Evolutionary conservation across 176 grass and related monocot species (phyloP).

Genomic region (Secale cereale): DNA sequence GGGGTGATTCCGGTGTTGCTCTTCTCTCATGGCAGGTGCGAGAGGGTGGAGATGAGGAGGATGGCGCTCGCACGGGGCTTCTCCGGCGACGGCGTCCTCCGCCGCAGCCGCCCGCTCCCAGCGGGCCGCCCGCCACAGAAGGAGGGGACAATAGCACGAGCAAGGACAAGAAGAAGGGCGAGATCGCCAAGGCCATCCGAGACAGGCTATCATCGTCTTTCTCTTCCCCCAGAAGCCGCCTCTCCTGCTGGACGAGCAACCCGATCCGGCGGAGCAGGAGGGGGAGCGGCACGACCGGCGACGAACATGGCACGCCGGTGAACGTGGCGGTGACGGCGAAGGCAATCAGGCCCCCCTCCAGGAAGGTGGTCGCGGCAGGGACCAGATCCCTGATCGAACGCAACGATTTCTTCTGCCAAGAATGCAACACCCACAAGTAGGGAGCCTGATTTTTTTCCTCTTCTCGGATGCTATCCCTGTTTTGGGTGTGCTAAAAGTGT

Average conservation of each 20-base stretch:
- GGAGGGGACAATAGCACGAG: neutral
- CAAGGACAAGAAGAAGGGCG: neutral
- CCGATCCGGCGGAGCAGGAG: constrained; percentile 14
- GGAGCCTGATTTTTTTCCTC: neutral
- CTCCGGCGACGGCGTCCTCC: neutral
- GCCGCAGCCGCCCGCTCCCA: neutral
- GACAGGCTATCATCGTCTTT: constrained; percentile 7
- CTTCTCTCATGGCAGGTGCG: constrained; percentile 6
- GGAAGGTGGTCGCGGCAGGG: neutral
- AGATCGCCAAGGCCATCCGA: constrained; percentile 4
- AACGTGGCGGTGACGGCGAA: neutral
- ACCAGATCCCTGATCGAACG: constrained; percentile 31
- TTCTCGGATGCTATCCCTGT: neutral
- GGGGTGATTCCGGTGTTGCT: neutral
- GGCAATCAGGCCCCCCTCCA: neutral
- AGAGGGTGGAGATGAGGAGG: neutral
- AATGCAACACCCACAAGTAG: constrained; percentile 43
- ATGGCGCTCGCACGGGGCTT: constrained; percentile 12
- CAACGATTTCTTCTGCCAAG: constrained; percentile 57
- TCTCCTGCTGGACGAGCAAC: constrained; percentile 24
- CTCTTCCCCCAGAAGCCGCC: neutral
- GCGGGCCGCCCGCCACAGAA: neutral
- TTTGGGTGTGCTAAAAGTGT: neutral
- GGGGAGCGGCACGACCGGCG: neutral
- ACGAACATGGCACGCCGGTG: neutral